These are phyloP conservation scores for Mucor circinelloides DNA, from an alignment of 371 early-diverging fungal species.

Conservation along the genomic window DNA sequence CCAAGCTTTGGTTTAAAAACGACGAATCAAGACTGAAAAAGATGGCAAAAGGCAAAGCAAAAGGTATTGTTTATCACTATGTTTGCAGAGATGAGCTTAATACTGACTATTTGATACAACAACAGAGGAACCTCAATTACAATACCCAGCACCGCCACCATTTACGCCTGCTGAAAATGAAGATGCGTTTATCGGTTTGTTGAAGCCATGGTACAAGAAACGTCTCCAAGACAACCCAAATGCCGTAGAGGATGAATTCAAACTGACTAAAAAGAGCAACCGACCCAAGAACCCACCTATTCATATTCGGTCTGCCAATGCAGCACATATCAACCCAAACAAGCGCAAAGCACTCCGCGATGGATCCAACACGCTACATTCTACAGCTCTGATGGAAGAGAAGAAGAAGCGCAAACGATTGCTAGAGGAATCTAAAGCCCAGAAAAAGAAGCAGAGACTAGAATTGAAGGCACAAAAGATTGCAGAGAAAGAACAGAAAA, in stretches of 20 bases:
- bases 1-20: constrained; percentile 17
- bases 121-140: constrained; percentile 15
- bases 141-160: constrained; percentile 56
- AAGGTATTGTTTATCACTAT: not conserved
- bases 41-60: not conserved
- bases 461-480: constrained; percentile 53
- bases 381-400: constrained; percentile 16
- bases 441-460: constrained; percentile 51
- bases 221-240: constrained; percentile 53
- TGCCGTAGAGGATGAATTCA: constrained; percentile 55
- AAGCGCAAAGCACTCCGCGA: constrained; percentile 18
- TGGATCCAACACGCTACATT: constrained; percentile 26
- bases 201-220: constrained; percentile 64
- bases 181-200: constrained; percentile 65
- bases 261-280: constrained; percentile 30
- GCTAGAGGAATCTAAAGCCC: constrained; percentile 50
- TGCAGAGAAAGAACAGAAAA: constrained; percentile 57
- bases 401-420: constrained; percentile 55
- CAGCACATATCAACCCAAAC: not conserved
- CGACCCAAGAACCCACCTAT: constrained; percentile 56
- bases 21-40: not conserved
- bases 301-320: constrained; percentile 31
- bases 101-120: not conserved
- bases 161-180: constrained; percentile 62
- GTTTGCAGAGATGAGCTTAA: too few relatives aligned